A percentile compares a stretch with the other conserved stretches of the same genome.
These are phyloP conservation scores for Eimeria zaria DNA, from an alignment of 169 alveolate species.

Conservation along the genomic window DNA sequence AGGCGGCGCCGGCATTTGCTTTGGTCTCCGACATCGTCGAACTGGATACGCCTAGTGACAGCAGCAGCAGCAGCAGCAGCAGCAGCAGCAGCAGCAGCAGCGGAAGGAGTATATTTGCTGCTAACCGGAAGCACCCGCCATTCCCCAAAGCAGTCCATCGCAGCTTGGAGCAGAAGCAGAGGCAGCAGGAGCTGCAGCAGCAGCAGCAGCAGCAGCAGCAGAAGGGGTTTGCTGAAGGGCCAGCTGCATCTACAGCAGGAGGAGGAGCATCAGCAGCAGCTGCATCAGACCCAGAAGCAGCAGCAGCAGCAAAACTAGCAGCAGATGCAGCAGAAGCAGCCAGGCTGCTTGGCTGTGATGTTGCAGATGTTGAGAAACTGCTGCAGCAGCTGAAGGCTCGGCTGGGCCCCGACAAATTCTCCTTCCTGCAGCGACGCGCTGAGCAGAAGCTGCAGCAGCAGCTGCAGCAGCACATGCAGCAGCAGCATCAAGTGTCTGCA, in stretches of 20 bases:
- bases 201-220: slow-evolving; percentile 24
- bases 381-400: slow-evolving; percentile 41
- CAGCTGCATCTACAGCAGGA: slow-evolving; percentile 36
- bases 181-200: slow-evolving; percentile 32
- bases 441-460: slow-evolving; percentile 64
- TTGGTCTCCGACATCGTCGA: not conserved
- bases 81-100: slow-evolving; percentile 73
- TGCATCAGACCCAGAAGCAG: slow-evolving; percentile 14
- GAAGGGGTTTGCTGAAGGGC: not conserved
- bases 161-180: slow-evolving; percentile 54
- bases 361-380: slow-evolving; percentile 2
- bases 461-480: slow-evolving; percentile 20
- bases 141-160: slow-evolving; percentile 69
- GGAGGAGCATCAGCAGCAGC: not conserved
- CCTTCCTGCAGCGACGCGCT: slow-evolving; percentile 28
- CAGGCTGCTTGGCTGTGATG: not conserved
- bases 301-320: slow-evolving; percentile 10
- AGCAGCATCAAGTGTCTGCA: slow-evolving; percentile 11
- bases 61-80: slow-evolving; percentile 44
- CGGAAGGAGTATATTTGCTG: slow-evolving; percentile 28
- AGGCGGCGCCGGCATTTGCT: not conserved
- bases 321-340: slow-evolving; percentile 64
- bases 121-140: slow-evolving; percentile 12
- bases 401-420: slow-evolving; percentile 11
- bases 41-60: not conserved